A percentile compares a stretch with the other conserved stretches of the same genome.
These are phyloP conservation scores for Lichtheimia ornata DNA, from an alignment of 371 early-diverging fungal genomes.

Conservation along the genomic window DNA sequence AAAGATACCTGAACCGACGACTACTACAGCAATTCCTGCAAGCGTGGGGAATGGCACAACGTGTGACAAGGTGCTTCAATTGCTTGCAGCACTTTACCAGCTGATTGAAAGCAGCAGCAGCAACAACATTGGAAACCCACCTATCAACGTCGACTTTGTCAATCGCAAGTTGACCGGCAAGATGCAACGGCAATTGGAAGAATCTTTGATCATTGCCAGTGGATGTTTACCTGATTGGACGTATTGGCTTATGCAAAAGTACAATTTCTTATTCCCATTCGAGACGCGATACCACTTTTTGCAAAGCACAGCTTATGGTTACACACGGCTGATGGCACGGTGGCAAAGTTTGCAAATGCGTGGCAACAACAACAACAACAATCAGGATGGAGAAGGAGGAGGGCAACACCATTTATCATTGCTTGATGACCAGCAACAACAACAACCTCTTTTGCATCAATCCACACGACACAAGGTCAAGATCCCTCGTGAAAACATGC, in stretches of 20 bases:
- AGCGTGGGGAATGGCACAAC: not conserved
- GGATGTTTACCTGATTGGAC: slow-evolving; percentile 82
- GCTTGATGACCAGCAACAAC: slow-evolving; percentile 12
- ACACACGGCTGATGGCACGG: slow-evolving; percentile 69
- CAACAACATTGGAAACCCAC: too few relatives aligned
- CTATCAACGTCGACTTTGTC: slow-evolving; percentile 14
- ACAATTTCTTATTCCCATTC: slow-evolving; percentile 81
- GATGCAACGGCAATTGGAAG: slow-evolving; percentile 78
- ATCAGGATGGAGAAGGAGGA: slow-evolving; percentile 9
- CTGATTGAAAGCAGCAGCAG: not conserved
- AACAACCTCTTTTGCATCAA: slow-evolving; percentile 62
- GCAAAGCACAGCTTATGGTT: slow-evolving; percentile 82
- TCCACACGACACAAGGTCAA: slow-evolving; percentile 82
- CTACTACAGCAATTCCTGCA: not conserved
- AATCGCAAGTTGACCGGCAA: slow-evolving; percentile 83
- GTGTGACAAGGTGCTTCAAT: slow-evolving; percentile 5
- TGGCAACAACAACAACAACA: slow-evolving; percentile 21
- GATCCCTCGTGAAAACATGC: slow-evolving; percentile 68
- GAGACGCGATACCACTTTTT: slow-evolving; percentile 76
- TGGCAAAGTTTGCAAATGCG: slow-evolving; percentile 56
- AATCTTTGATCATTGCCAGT: slow-evolving; percentile 83
- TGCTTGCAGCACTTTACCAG: not conserved
- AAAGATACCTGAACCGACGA: too few relatives aligned
- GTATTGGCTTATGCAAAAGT: slow-evolving; percentile 55
- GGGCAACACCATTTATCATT: not conserved